Evolutionary conservation across 805 yeast genomes (phyloP).

Genomic region (Metschnikowia amazonensis): DNA sequence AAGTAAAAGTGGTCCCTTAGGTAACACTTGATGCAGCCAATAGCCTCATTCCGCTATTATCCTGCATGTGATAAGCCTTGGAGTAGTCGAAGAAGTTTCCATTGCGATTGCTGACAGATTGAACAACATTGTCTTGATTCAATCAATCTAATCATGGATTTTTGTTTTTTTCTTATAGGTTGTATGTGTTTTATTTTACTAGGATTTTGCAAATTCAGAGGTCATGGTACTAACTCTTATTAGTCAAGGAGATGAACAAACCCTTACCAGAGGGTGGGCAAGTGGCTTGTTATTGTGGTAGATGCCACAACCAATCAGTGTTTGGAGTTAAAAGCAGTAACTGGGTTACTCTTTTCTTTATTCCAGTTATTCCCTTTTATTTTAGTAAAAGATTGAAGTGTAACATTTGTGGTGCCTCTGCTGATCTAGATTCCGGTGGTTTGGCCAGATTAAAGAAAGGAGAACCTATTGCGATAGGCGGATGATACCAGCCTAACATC

Average conservation of each 20-base stretch:
- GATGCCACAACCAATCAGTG: slow-evolving; percentile 56
- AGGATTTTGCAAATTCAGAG: too few relatives aligned
- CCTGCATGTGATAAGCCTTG: not conserved
- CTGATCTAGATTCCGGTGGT: slow-evolving; percentile 16
- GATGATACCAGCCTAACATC: not conserved
- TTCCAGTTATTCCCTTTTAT: slow-evolving; percentile 17
- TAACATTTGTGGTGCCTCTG: slow-evolving; percentile 20
- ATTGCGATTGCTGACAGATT: not conserved
- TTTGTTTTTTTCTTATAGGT: slow-evolving; percentile 18
- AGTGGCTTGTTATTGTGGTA: slow-evolving; percentile 43
- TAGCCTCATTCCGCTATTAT: not conserved
- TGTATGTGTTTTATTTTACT: slow-evolving; percentile 13
- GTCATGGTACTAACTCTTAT: slow-evolving; percentile 8
- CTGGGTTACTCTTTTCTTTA: slow-evolving; percentile 33
- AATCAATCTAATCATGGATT: slow-evolving; percentile 12
- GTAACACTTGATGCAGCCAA: not conserved
- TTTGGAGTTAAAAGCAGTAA: slow-evolving; percentile 50
- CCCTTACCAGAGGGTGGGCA: slow-evolving; percentile 15
- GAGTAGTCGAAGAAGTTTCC: not conserved
- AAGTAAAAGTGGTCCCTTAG: not conserved
- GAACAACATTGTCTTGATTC: not conserved
- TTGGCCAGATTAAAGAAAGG: slow-evolving; percentile 14
- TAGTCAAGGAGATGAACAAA: slow-evolving; percentile 17
- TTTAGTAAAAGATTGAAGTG: slow-evolving; percentile 15
- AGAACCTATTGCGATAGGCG: slow-evolving; percentile 17